Percentiles rank a stretch among this genome's conserved stretches.
Conservation (phyloP, 192 early-diverging fungal species). For the Entomortierella parvispora region DNA sequence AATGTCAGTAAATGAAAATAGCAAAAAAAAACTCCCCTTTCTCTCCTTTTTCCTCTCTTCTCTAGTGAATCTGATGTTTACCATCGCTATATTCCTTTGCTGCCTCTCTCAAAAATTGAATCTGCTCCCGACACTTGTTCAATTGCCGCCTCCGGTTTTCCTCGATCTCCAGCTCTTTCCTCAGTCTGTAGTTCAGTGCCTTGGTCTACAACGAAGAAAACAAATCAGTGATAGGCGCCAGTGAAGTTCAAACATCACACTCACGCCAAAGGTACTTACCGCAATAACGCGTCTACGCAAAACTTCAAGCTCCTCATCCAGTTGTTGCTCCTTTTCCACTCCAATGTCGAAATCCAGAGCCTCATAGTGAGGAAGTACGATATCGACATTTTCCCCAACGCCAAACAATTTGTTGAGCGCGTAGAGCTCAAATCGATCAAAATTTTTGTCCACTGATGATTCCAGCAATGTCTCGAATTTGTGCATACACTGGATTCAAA, state of each 20-base stretch:
- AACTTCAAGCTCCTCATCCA: conserved; percentile 54
- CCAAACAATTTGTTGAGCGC: conserved; percentile 78
- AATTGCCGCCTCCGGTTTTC: conserved; percentile 24
- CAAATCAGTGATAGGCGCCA: not conserved
- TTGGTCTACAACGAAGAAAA: conserved; percentile 36
- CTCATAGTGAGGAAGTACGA: conserved; percentile 67
- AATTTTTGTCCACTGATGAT: conserved; percentile 80
- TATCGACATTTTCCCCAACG: conserved; percentile 65
- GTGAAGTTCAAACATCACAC: not conserved
- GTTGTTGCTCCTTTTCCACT: conserved; percentile 31
- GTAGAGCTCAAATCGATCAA: conserved; percentile 87
- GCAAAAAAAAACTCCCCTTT: not conserved
- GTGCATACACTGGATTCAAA: conserved; percentile 66
- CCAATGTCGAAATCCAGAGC: conserved; percentile 47
- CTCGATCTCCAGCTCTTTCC: conserved; percentile 38
- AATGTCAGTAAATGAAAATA: not conserved
- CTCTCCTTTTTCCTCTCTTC: not conserved
- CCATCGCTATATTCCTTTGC: conserved; percentile 32
- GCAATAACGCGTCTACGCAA: conserved; percentile 54
- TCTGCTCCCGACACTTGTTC: conserved; percentile 39
- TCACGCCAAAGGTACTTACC: conserved; percentile 22
- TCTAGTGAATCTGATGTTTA: not conserved
- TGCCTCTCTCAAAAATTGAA: conserved; percentile 39
- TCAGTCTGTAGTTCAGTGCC: conserved; percentile 48
- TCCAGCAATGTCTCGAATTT: conserved; percentile 83